Conservation (phyloP, 306 rosid genomes). For the Trifolium fragiferum region DNA sequence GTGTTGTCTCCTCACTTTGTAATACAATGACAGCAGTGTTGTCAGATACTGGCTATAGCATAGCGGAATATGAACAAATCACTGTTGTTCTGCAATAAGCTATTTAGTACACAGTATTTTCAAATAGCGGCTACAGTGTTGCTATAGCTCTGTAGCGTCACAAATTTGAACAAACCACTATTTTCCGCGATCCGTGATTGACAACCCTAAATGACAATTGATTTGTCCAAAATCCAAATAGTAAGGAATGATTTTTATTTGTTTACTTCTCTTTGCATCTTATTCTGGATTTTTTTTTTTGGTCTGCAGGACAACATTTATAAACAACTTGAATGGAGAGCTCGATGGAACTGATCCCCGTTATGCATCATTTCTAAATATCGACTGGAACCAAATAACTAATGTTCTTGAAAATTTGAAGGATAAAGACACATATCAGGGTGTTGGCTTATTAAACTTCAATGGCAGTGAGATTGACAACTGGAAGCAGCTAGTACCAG, state of each 20-base stretch:
- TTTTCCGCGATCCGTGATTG: neutral
- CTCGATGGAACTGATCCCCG: constrained; percentile 53
- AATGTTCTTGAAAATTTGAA: constrained; percentile 53
- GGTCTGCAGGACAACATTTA: constrained; percentile 53
- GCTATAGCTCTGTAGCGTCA: neutral
- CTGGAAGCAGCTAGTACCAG: constrained; percentile 79
- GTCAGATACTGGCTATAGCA: neutral
- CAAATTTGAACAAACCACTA: neutral
- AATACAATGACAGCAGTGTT: neutral
- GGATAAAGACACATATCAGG: constrained; percentile 61
- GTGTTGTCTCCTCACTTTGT: constrained; percentile 22
- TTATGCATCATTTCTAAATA: constrained; percentile 57
- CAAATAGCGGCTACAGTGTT: neutral
- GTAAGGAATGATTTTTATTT: neutral
- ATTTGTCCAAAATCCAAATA: constrained; percentile 18
- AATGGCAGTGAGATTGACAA: constrained; percentile 67
- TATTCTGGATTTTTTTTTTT: constrained; percentile 18
- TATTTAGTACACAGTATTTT: neutral
- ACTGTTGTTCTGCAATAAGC: neutral
- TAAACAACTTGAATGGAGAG: constrained; percentile 46
- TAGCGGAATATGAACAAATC: neutral
- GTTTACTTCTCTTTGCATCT: neutral
- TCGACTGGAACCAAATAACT: constrained; percentile 75
- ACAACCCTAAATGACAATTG: neutral
- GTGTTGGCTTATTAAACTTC: constrained; percentile 85